Evolutionary conservation across 495 filamentous ascomycete species (phyloP), one percentile per base, ranked within the genome.

Genomic region (Wilcoxina mikolae): DNA sequence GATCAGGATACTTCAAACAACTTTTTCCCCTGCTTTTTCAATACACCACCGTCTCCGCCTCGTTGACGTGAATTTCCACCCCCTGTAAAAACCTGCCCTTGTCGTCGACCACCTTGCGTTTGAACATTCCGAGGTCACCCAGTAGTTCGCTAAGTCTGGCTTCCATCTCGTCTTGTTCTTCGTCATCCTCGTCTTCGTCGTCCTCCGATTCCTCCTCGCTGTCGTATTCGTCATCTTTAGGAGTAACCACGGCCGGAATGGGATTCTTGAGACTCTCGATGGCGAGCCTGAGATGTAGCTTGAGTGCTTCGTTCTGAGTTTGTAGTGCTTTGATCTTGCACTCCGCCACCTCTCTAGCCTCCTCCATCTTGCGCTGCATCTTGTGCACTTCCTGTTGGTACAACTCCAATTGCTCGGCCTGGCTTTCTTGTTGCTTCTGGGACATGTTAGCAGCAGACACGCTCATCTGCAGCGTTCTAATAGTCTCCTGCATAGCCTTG

Each of bases 291-390:
- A 99, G 68, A 65, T 96, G 93, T 56, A 85, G 72, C 53, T 85
- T 74, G 61, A 96, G 69, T 0, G 87, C 83, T 62, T 95, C 91
- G 51, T 93, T 95, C 72, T 96, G 84, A 2, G 79, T 83, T 66
- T 86, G 78, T 38, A 99, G 68, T 39, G 80, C 82, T 27, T 83
- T 75, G 56, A 99, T 94, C 74, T 94, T 94, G 71, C 80, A 82
- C 61, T 99, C 93, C 49, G 82, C 79, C 3, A 95, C 81, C 67
- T 91, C 78, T 38, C 80, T 78, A 28, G 76, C 80, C 70, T 99
- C 91, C 66, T 95, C 90, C 89, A 95, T 94, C 59, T 89, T 73
- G 38, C 87, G 79, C 68, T 95, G 88, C 80, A 99, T 83, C 43
- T 80, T 77, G 27, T 79, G 74, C 4, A 96, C 88, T 57, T 80